A percentile compares a stretch with the other conserved stretches of the same genome.
These are phyloP conservation scores for Neurospora sp. DNA, from an alignment of 495 filamentous ascomycete genomes.

Conservation along the genomic window DNA sequence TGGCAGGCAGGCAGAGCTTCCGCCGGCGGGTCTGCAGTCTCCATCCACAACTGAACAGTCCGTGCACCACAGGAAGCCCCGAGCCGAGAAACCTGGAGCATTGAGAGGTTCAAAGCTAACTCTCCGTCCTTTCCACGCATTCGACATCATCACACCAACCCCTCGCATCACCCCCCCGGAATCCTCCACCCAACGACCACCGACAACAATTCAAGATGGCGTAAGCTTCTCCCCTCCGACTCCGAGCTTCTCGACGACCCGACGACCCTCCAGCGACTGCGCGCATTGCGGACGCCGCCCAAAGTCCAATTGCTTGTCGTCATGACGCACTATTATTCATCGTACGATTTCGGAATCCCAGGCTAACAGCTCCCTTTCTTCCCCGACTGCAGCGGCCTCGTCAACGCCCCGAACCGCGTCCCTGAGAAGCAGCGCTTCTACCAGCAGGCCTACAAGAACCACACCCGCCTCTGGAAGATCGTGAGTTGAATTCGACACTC, in stretches of 20 bases:
- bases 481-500: slow-evolving; percentile 42
- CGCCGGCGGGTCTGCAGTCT: not conserved
- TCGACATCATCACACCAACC: slow-evolving; percentile 1
- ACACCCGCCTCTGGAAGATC: slow-evolving; percentile 77
- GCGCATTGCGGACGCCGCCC: not conserved
- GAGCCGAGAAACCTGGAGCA: not conserved
- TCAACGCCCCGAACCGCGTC: slow-evolving; percentile 81
- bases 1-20: not conserved
- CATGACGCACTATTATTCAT: slow-evolving; percentile 2
- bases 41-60: not conserved
- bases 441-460: slow-evolving; percentile 60
- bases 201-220: slow-evolving; percentile 3
- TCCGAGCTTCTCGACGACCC: not conserved
- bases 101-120: not conserved
- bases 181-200: not conserved
- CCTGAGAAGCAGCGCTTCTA: slow-evolving; percentile 73
- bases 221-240: slow-evolving; percentile 3
- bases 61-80: slow-evolving; percentile 1
- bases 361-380: slow-evolving; percentile 9
- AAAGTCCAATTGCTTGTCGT: slow-evolving; percentile 1
- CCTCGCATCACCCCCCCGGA: not conserved
- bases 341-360: slow-evolving; percentile 12
- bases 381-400: slow-evolving; percentile 35
- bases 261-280: not conserved
- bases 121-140: not conserved